Base-by-base conservation (phyloP, 1,284 basidiomycete species). In the Irpex lacteus region DNA sequence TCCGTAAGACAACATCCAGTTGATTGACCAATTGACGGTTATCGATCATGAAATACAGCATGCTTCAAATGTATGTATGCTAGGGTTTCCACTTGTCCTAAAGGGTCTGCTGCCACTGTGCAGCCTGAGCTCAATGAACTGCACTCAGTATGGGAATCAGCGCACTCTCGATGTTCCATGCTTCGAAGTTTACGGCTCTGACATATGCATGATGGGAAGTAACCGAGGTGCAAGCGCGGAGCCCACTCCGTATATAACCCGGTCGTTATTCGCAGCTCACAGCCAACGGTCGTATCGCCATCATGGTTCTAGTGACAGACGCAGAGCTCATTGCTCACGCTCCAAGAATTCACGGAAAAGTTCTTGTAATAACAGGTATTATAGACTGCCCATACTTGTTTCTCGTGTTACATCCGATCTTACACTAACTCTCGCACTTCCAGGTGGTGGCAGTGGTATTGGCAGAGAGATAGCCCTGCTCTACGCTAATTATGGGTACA, bases 351-450 rank as follows among this genome's bases (percentile, higher is more conserved):
- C 60, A 63, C 26, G 63, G 58, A 15, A 63, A 65, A 34, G 62
- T 67, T 34, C 54, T 67, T 5, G 49, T 67, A 21, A 61, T 67
- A 49, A 67, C 66, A 5, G 66, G 66, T 60, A 7, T 47, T 65
- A 5, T 40, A 21, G 34, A 13, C 21, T 26, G 21, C 21, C 21
- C 62, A 7, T 4, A 8, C 21, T 50, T 19, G 50, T 40, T 36
- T 49, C 6, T 8, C 37, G 18, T 9, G 11, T 9, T 15, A 5
- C 36, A 13, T 13, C 13, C 7, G 18, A 5, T 34, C 19, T 47
- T 6, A 53, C 18, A 49, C 52, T 2, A 44, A 44, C 15, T 8
- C 2, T 8, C 38, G 59, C 3, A 26, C 37, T 26, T 32, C 7
- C 21, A 67, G 63, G 64, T 50, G 66, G 47, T 37, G 66, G 49